phyloP scores from a whole-genome alignment of 2,329 filamentous ascomycete species.

The Beauveria pseudobassiana region DNA sequence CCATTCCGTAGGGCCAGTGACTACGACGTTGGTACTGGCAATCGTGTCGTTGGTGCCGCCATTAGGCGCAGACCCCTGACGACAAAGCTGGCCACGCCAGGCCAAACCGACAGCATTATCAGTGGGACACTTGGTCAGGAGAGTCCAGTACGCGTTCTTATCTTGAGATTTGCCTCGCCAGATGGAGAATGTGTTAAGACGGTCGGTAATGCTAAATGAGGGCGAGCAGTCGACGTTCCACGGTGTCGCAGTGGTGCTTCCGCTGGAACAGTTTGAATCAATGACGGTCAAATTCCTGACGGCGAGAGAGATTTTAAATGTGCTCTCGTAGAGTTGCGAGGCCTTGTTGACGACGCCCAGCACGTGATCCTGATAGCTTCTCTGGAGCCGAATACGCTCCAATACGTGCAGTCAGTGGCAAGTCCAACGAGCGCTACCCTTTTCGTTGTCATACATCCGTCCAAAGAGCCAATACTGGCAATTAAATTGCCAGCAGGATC shows the following conservation, averaged over 20 bases:
- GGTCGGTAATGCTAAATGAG: conserved; percentile 59
- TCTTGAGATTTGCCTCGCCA: conserved; percentile 79
- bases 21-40: conserved; percentile 81
- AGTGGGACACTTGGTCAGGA: conserved; percentile 75
- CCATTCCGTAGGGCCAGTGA: conserved; percentile 79
- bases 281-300: conserved; percentile 79
- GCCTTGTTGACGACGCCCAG: conserved; percentile 80
- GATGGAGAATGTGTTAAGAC: conserved; percentile 77
- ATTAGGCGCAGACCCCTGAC: conserved; percentile 47
- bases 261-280: conserved; percentile 64
- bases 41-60: conserved; percentile 60
- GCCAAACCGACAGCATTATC: conserved; percentile 81
- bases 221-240: conserved; percentile 77
- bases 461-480: conserved; percentile 68
- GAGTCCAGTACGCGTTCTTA: conserved; percentile 85
- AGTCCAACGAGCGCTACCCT: conserved; percentile 89
- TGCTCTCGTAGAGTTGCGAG: conserved; percentile 78
- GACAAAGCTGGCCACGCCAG: conserved; percentile 86
- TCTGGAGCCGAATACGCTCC: conserved; percentile 58
- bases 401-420: conserved; percentile 89
- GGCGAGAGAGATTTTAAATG: conserved; percentile 91
- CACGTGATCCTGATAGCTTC: conserved; percentile 62
- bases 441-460: conserved; percentile 82
- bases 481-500: conserved; percentile 68
- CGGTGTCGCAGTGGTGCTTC: conserved; percentile 56